Evolutionary conservation across 352 stramenopile genomes (phyloP), one percentile per base, ranked within the genome.

Genomic region (Pythium volutum): DNA sequence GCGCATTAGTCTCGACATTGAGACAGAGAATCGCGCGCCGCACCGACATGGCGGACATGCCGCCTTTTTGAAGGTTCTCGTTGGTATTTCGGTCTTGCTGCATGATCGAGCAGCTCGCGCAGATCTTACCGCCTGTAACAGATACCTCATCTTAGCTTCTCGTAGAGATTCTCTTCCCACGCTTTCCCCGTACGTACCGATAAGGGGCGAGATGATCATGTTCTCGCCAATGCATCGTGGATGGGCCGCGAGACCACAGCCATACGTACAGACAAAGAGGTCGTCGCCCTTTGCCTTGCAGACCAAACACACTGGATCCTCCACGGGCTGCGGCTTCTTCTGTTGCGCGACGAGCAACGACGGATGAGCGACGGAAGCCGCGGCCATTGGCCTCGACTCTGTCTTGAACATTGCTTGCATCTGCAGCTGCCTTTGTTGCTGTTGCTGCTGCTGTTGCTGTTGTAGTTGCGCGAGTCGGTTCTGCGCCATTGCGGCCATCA

Each of bases 11-110:
- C 55, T 93, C 81, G 10, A 87, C 57, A 33, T 91, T 93, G 14
- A 91, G 48, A 31, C 73, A 88, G 55, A 91, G 61, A 43, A 93
- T 87, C 12, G 84, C 81, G 18, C 81, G 74, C 54, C 67, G 15
- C 69, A 89, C 79, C 55, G 76, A 87, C 41, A 89, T 64, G 22
- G 74, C 77, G 49, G 73, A 69, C 22, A 60, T 55, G 38, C 80
- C 84, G 31, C 81, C 81, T 50, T 85, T 85, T 6, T 79, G 85
- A 29, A 90, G 39, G 66, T 91, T 78, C 62, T 93, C 84, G n/a
- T 81, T 74, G 26, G 77, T 79, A 15, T 72, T 70, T 8, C 84
- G 74, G 58, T 89, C 87, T 51, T 89, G 77, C 38, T 88, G 76
- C 54, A 84, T 82, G 46, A 89, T 73, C 34, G 76, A 87, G 54